Evolutionary conservation across 768 basidiomycete genomes (phyloP).

Genomic region (Mycena epipterygia): DNA sequence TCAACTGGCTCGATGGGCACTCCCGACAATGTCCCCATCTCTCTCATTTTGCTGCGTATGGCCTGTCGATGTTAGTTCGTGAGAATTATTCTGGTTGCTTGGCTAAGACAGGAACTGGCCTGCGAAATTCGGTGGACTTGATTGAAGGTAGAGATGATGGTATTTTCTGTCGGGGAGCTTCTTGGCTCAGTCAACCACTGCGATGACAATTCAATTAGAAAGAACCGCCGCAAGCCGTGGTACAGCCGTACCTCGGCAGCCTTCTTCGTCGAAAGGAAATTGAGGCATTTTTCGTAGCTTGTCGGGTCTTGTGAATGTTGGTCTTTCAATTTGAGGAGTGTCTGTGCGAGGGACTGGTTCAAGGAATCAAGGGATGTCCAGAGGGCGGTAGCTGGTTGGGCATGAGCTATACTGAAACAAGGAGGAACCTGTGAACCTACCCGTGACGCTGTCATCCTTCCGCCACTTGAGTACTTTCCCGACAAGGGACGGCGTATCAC

Average conservation of each 20-base stretch:
- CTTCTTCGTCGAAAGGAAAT: slow-evolving; percentile 72
- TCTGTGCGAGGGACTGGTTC: slow-evolving; percentile 71
- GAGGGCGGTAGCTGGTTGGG: slow-evolving; percentile 65
- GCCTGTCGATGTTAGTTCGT: slow-evolving; percentile 55
- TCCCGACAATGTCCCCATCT: slow-evolving; percentile 81
- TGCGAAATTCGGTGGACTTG: slow-evolving; percentile 70
- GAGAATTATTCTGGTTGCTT: neutral
- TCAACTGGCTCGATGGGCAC: slow-evolving; percentile 93
- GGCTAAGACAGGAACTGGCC: slow-evolving; percentile 50
- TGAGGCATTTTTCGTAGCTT: slow-evolving; percentile 69
- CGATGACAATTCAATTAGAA: slow-evolving; percentile 15
- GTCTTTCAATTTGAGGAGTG: slow-evolving; percentile 64
- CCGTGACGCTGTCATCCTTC: slow-evolving; percentile 69
- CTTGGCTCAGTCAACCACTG: slow-evolving; percentile 75
- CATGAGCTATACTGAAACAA: neutral
- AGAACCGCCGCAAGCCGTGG: neutral
- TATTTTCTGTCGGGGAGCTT: slow-evolving; percentile 57
- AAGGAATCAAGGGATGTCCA: slow-evolving; percentile 76
- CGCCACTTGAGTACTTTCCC: slow-evolving; percentile 94
- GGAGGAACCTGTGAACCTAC: slow-evolving; percentile 47
- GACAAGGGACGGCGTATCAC: slow-evolving; percentile 95
- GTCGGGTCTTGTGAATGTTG: slow-evolving; percentile 61
- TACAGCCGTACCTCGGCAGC: slow-evolving; percentile 63
- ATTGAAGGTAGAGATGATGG: slow-evolving; percentile 68
- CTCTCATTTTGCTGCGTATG: slow-evolving; percentile 84